Percentiles rank a stretch among this genome's conserved stretches.
Evolutionary conservation across 768 basidiomycete genomes (phyloP).

Genomic region (Boletus rubescentipes): DNA sequence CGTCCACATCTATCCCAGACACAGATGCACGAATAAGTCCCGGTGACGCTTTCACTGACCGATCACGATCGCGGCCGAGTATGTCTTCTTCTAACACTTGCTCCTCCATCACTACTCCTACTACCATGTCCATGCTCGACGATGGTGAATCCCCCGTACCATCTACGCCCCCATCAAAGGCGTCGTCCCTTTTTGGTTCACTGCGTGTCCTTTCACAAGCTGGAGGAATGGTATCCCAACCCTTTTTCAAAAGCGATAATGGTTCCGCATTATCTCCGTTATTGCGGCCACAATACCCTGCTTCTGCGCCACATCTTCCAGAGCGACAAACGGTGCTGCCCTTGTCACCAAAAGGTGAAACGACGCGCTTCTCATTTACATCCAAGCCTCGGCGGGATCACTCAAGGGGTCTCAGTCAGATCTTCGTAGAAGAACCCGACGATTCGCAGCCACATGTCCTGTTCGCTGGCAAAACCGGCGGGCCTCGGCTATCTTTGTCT

Average conservation of each 20-base stretch:
- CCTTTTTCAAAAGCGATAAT: conserved; percentile 31
- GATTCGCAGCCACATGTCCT: conserved; percentile 31
- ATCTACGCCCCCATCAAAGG: conserved; percentile 38
- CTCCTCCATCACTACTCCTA: conserved; percentile 42
- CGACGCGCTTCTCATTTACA: conserved; percentile 35
- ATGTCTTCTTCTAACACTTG: conserved; percentile 60
- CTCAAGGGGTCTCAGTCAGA: conserved; percentile 15
- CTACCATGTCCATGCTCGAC: conserved; percentile 38
- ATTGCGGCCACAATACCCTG: conserved; percentile 38
- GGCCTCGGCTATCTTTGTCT: conserved; percentile 32
- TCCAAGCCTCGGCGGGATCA: conserved; percentile 20
- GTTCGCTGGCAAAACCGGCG: conserved; percentile 24
- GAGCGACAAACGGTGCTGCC: conserved; percentile 35
- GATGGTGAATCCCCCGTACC: conserved; percentile 38
- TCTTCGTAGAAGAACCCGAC: conserved; percentile 27
- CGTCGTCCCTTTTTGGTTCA: conserved; percentile 34
- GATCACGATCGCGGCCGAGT: conserved; percentile 57
- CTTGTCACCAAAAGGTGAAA: conserved; percentile 29
- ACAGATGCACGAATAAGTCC: conserved; percentile 42
- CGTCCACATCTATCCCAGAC: conserved; percentile 46
- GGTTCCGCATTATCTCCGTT: conserved; percentile 33
- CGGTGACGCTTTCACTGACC: conserved; percentile 41
- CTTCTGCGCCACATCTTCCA: conserved; percentile 40
- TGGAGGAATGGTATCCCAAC: conserved; percentile 30
- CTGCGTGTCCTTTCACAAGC: conserved; percentile 31